A percentile compares a stretch with the other conserved stretches of the same genome.
Evolutionary conservation across 1,284 basidiomycete species (phyloP).

Genomic region (Pseudozyma tsukubaensis): DNA sequence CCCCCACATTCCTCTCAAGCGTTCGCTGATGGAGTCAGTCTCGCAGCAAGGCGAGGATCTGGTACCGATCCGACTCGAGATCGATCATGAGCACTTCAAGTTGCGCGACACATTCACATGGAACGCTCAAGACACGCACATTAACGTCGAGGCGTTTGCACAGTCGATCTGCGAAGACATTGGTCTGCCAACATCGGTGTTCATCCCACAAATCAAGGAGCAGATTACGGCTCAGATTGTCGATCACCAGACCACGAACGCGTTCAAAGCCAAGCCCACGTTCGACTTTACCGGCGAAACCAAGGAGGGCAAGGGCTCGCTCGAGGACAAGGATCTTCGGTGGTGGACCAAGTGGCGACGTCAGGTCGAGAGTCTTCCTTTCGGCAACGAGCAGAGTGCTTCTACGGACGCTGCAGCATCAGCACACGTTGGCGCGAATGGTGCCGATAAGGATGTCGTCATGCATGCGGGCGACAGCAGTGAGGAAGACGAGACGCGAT

Average conservation of each 20-base stretch:
- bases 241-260: constrained; percentile 73
- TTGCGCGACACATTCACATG: constrained; percentile 97
- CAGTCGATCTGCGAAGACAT: constrained; percentile 93
- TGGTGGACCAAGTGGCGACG: constrained; percentile 54
- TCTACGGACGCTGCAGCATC: constrained; percentile 65
- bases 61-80: constrained; percentile 92
- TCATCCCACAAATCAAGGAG: constrained; percentile 81
- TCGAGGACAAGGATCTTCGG: constrained; percentile 39
- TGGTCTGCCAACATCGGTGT: constrained; percentile 76
- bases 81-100: constrained; percentile 88
- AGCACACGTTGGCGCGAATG: constrained; percentile 72
- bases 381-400: constrained; percentile 43
- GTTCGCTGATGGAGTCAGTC: constrained; percentile 72
- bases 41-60: constrained; percentile 80
- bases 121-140: constrained; percentile 88
- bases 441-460: constrained; percentile 69
- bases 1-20: constrained; percentile 46
- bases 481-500: constrained; percentile 70
- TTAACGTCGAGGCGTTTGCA: constrained; percentile 90
- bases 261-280: constrained; percentile 52
- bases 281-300: constrained; percentile 30
- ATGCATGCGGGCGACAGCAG: constrained; percentile 58
- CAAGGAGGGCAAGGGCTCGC: constrained; percentile 41
- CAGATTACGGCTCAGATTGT: constrained; percentile 87
- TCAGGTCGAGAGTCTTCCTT: constrained; percentile 25